Evolutionary conservation across 176 grass and related monocot species (phyloP).

Genomic region (Phoenix dactylifera): DNA sequence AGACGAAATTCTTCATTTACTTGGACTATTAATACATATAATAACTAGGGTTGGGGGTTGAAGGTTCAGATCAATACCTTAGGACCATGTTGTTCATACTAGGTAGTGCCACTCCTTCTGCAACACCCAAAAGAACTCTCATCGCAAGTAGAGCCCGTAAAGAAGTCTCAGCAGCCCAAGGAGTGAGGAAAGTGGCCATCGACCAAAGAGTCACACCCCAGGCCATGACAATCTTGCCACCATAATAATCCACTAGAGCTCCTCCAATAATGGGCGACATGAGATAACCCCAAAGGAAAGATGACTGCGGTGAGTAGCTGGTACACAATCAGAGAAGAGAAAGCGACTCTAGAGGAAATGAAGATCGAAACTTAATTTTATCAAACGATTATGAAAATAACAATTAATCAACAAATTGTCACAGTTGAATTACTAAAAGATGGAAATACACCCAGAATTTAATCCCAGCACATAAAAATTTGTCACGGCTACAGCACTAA

Average conservation of each 20-base stretch:
- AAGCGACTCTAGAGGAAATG: background rate
- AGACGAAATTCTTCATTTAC: constrained; percentile 3
- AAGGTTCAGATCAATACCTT: constrained; percentile 48
- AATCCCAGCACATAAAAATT: too few species aligned
- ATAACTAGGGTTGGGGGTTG: background rate
- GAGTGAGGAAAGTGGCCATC: constrained; percentile 79
- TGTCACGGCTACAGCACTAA: too few species aligned
- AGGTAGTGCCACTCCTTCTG: constrained; percentile 96
- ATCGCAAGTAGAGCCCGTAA: constrained; percentile 60
- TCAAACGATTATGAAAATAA: too few species aligned
- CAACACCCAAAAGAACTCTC: constrained; percentile 72
- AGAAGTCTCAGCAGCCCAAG: constrained; percentile 78
- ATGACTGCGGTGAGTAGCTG: constrained; percentile 51
- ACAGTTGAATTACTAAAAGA: too few species aligned
- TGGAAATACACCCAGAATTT: too few species aligned
- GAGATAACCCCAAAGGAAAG: constrained; percentile 96
- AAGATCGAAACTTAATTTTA: too few species aligned
- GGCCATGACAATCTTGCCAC: constrained; percentile 88
- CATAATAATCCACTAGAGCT: constrained; percentile 78
- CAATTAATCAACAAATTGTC: too few species aligned
- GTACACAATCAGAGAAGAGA: constrained; percentile 14
- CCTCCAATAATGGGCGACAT: constrained; percentile 87
- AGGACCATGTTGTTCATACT: constrained; percentile 98
- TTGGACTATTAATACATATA: too few species aligned
- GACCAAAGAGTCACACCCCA: constrained; percentile 91